Evolutionary conservation across 2,329 filamentous ascomycete genomes (phyloP).

Genomic region (Apiospora phragmitis): DNA sequence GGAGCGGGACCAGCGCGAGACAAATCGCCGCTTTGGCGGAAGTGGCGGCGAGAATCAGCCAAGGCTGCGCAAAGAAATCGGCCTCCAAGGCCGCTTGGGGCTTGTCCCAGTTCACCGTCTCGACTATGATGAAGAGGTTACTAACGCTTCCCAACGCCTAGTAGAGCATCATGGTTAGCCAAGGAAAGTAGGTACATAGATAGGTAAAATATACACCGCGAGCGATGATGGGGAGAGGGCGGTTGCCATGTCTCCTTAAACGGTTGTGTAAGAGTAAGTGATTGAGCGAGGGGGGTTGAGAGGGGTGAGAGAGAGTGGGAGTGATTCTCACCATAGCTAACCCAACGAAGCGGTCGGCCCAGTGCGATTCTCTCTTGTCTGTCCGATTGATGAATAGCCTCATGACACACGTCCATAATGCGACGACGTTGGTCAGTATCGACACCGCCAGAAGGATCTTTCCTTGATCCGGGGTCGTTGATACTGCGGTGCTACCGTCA

Average conservation of each 20-base stretch:
- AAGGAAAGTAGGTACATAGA: not conserved
- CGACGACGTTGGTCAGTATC: conserved; percentile 31
- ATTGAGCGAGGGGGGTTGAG: not conserved
- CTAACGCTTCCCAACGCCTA: conserved; percentile 36
- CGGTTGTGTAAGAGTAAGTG: not conserved
- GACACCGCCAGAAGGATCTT: conserved; percentile 35
- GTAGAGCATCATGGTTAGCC: not conserved
- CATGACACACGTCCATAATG: conserved; percentile 34
- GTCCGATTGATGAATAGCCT: conserved; percentile 32
- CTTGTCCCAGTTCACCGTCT: conserved; percentile 28
- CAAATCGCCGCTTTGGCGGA: conserved; percentile 39
- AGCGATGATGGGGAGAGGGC: not conserved
- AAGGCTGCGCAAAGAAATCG: conserved; percentile 37
- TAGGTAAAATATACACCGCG: no score
- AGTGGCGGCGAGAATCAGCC: conserved; percentile 36
- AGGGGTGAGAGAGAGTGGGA: no score
- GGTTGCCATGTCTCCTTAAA: not conserved
- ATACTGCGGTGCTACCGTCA: not conserved
- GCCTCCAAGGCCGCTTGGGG: conserved; percentile 31
- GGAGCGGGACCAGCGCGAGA: conserved; percentile 32
- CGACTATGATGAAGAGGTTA: conserved; percentile 36
- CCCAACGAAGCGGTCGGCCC: conserved; percentile 36
- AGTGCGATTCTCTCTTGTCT: conserved; percentile 25
- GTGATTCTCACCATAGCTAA: conserved; percentile 31
- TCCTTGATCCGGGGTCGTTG: not conserved